Base-by-base conservation (phyloP, 768 basidiomycete genomes). In the Cystofilobasidium ferigula region DNA sequence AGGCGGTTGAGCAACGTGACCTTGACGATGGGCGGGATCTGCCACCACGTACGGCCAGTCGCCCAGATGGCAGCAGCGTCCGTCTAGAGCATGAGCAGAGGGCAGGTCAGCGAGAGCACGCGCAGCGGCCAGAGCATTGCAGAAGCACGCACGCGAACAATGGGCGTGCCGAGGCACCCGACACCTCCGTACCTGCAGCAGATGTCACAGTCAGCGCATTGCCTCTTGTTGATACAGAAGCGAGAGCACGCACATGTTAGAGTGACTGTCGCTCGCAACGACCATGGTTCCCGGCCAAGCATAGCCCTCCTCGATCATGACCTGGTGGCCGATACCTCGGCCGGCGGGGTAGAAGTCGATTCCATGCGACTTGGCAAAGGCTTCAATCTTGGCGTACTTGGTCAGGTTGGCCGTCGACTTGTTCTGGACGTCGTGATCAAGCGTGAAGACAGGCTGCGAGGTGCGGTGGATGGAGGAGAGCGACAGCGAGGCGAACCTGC, bases 1-100 rank as follows among this genome's bases (percentile, higher is more conserved):
- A 98, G 82, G 67, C 78, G 79, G 8, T 94, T 94, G 64, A 81
- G 82, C 57, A 99, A 79, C 72, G 95, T 91, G 69, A 98, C 94
- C 67, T 88, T 91, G 75, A 99, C 84, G 83, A 97, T 92, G 5
- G 90, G 84, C 18, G 95, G 95, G 38, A 99, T 86, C 77, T 98
- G 95, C 95, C 94, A 98, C 95, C 95, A 99, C 0, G 95, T 98
- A 75, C 88, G 89, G 26, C 93, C 92, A 0, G 95, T 98, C 16
- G 95, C 91, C 95, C 95, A 99, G 14, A 99, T 81, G 26, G 88
- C 94, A 0, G 91, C 91, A 26, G 89, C 88, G 70, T 94, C 91
- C 16, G 90, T 73, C 59, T 58, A 58, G 6, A 8, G n/a, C n/a
- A n/a, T n/a, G n/a, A n/a, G n/a, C n/a, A n/a, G 57, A 24, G 35